phyloP scores from a whole-genome alignment of 2,329 filamentous ascomycete genomes.

The Bipolaris cookei region DNA sequence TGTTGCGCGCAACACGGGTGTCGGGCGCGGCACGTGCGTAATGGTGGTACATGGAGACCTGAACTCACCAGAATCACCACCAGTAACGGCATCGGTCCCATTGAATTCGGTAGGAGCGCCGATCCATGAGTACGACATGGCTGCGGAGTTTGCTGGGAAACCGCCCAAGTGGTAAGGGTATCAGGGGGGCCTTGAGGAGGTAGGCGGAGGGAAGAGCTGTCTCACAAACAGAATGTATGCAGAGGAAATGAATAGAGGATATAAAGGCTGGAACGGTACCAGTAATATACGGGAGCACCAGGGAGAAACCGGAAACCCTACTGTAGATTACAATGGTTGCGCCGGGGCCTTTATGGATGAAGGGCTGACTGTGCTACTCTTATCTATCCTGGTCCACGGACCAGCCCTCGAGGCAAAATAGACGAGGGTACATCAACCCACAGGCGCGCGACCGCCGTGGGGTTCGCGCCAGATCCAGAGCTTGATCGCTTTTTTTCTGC shows the following conservation, averaged over 20 bases:
- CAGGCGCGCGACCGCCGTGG: slow-evolving; percentile 42
- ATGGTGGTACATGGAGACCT: slow-evolving; percentile 16
- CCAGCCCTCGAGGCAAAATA: slow-evolving; percentile 44
- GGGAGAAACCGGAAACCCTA: slow-evolving; percentile 42
- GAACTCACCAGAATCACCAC: slow-evolving; percentile 79
- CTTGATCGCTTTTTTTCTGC: slow-evolving; percentile 40
- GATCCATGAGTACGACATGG: slow-evolving; percentile 58
- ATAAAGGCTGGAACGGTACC: slow-evolving; percentile 29
- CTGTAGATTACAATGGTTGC: slow-evolving; percentile 36
- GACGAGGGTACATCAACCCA: slow-evolving; percentile 42
- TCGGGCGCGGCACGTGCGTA: slow-evolving; percentile 30
- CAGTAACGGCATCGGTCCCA: slow-evolving; percentile 65
- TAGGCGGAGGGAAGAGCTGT: slow-evolving; percentile 11
- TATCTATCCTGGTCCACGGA: slow-evolving; percentile 48
- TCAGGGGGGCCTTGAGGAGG: slow-evolving; percentile 4
- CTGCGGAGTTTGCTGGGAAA: slow-evolving; percentile 22
- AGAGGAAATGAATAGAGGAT: slow-evolving; percentile 15
- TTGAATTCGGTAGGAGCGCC: slow-evolving; percentile 56
- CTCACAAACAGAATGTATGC: slow-evolving; percentile 22
- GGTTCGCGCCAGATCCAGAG: slow-evolving; percentile 45
- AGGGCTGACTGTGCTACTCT: slow-evolving; percentile 43
- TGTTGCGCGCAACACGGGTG: slow-evolving; percentile 11
- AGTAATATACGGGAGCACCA: slow-evolving; percentile 41
- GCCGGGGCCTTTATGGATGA: slow-evolving; percentile 44
- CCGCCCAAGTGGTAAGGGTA: slow-evolving; percentile 17